Percentiles rank a stretch among this genome's conserved stretches.
Evolutionary conservation across 352 stramenopile genomes (phyloP).

Genomic region (Phytophthora meadii): DNA sequence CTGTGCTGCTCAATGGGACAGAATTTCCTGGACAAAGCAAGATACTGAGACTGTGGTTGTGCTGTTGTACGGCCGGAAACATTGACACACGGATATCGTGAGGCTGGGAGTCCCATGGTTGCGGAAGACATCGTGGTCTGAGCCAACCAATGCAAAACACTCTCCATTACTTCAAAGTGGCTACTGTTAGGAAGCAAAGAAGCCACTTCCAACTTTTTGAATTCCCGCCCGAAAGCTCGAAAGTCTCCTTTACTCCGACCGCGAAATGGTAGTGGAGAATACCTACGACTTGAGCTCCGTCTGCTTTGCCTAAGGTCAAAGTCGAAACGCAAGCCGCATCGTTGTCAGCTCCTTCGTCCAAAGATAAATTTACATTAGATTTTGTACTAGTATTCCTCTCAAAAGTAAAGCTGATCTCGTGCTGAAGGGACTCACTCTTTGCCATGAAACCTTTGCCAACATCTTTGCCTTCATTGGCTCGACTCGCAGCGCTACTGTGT

Average conservation of each 20-base stretch:
- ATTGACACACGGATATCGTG: slow-evolving; percentile 10
- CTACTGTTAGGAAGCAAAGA: slow-evolving; percentile 11
- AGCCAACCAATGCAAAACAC: not conserved
- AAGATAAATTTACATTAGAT: not conserved
- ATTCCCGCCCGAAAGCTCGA: not conserved
- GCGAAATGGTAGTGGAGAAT: not conserved
- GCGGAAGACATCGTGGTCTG: not conserved
- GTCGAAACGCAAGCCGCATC: not conserved
- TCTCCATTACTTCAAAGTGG: not conserved
- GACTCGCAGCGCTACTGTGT: slow-evolving; percentile 24
- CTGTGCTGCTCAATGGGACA: not conserved
- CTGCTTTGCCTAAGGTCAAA: not conserved
- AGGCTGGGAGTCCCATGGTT: not conserved
- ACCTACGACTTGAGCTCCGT: not conserved
- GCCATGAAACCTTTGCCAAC: slow-evolving; percentile 2
- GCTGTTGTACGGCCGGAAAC: slow-evolving; percentile 9
- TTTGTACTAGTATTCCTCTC: not conserved
- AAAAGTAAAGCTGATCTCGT: too few species aligned
- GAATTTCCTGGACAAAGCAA: slow-evolving; percentile 2
- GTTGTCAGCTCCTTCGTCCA: too few species aligned
- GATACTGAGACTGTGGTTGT: slow-evolving; percentile 19
- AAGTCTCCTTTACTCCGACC: not conserved
- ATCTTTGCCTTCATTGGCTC: slow-evolving; percentile 13
- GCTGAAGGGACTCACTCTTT: not conserved
- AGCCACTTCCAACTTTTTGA: not conserved